Evolutionary conservation across 1,284 basidiomycete species (phyloP).

Genomic region (Melampsora americana): DNA sequence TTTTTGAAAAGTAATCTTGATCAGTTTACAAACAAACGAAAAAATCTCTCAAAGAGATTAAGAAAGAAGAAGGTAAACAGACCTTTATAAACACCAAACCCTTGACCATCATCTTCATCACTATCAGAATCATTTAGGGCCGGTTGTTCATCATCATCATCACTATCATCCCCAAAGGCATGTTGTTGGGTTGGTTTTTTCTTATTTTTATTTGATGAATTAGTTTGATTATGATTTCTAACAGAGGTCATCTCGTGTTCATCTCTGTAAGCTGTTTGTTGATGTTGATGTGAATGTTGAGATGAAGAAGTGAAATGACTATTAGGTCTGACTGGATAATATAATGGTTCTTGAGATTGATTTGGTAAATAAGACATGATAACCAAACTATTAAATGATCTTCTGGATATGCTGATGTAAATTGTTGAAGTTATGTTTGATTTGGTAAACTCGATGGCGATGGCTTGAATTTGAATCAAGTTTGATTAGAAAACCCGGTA

Average conservation of each 20-base stretch:
- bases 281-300: background rate
- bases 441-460: no score
- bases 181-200: background rate
- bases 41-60: background rate
- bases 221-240: no score
- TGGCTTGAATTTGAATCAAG: no score
- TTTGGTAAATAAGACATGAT: background rate
- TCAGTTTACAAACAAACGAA: background rate
- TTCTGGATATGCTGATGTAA: no score
- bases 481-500: no score
- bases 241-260: background rate
- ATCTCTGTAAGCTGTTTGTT: background rate
- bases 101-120: conserved; percentile 27
- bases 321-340: conserved; percentile 6
- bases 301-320: background rate
- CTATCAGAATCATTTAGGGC: background rate
- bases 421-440: no score
- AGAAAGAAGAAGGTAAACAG: background rate
- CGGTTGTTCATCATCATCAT: background rate
- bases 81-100: conserved; percentile 35
- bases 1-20: background rate
- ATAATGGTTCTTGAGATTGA: background rate
- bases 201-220: no score
- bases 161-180: conserved; percentile 5
- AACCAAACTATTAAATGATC: no score